Evolutionary conservation across 306 rosid genomes (phyloP).

Genomic region (Vigna hirtella): DNA sequence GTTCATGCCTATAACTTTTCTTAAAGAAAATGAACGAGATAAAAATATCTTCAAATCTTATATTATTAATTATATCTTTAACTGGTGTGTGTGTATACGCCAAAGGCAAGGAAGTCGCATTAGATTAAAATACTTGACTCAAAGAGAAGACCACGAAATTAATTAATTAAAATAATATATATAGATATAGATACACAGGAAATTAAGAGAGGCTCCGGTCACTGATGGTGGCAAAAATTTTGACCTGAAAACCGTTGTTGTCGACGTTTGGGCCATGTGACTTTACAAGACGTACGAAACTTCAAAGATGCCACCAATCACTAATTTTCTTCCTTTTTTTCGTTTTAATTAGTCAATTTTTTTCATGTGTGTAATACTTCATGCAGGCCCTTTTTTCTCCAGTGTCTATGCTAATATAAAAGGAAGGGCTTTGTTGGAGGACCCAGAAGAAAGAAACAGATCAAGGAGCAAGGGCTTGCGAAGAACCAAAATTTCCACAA

Average conservation of each 20-base stretch:
- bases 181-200: background rate
- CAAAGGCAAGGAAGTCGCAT: conserved; percentile 31
- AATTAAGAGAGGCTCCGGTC: conserved; percentile 40
- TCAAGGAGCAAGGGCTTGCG: background rate
- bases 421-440: conserved; percentile 29
- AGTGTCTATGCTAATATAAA: conserved; percentile 35
- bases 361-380: conserved; percentile 66
- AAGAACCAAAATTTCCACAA: background rate
- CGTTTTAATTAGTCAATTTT: conserved; percentile 40
- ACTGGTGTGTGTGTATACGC: background rate
- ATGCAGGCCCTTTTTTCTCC: conserved; percentile 53
- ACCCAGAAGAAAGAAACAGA: conserved; percentile 15
- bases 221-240: conserved; percentile 49
- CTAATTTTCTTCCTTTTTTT: background rate
- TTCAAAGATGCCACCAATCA: conserved; percentile 65
- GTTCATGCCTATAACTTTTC: background rate
- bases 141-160: conserved; percentile 36
- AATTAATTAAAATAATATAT: background rate
- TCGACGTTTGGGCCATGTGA: conserved; percentile 54
- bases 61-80: background rate
- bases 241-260: conserved; percentile 51
- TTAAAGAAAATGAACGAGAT: background rate
- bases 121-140: conserved; percentile 46
- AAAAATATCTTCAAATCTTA: background rate
- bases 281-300: conserved; percentile 58